phyloP scores from a whole-genome alignment of 257 asterid genomes.

The Petrea volubilis region DNA sequence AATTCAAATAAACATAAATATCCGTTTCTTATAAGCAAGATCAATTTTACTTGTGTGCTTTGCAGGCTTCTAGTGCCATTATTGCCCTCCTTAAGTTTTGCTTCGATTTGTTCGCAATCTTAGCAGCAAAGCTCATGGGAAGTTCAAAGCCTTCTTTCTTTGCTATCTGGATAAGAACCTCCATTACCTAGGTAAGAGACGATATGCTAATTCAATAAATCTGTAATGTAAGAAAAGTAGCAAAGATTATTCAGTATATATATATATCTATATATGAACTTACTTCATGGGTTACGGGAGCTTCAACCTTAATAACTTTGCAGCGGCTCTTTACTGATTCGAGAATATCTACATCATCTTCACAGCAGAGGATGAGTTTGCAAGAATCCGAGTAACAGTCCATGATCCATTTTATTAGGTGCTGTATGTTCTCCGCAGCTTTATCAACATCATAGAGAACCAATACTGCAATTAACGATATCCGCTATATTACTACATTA shows the following conservation, averaged over 20 bases:
- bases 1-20: constrained; percentile 5
- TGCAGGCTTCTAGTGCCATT: constrained; percentile 95
- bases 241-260: not conserved
- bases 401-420: constrained; percentile 81
- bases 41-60: constrained; percentile 68
- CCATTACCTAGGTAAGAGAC: constrained; percentile 51
- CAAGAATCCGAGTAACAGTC: constrained; percentile 83
- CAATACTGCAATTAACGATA: constrained; percentile 47
- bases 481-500: not conserved
- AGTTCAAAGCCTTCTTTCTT: constrained; percentile 75
- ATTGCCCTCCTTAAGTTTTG: constrained; percentile 79
- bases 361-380: constrained; percentile 76
- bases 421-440: constrained; percentile 79
- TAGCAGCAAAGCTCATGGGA: constrained; percentile 70
- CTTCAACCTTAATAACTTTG: constrained; percentile 57
- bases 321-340: constrained; percentile 68
- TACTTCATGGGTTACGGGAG: constrained; percentile 71
- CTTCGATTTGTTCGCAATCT: constrained; percentile 74
- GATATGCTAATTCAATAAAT: not conserved
- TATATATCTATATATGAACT: too few species aligned
- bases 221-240: not conserved
- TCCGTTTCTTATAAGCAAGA: not conserved
- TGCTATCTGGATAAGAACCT: constrained; percentile 77
- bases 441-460: constrained; percentile 78
- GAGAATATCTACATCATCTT: constrained; percentile 64